Base-by-base conservation (phyloP, 1,139 yeast genomes). In the Candida albicans region DNA sequence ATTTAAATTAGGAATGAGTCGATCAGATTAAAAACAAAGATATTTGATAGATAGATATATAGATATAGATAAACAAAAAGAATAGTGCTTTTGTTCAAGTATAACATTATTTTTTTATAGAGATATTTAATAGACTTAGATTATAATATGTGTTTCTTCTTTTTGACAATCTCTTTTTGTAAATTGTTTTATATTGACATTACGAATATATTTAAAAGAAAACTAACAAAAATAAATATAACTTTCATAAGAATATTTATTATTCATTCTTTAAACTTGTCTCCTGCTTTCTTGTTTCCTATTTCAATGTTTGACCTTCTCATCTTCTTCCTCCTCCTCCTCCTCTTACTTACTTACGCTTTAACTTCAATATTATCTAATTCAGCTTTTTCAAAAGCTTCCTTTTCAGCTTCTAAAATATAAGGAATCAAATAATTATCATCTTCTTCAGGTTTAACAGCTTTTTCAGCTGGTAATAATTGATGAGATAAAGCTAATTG, bases 381-480 rank as follows among this genome's bases (percentile, higher is more conserved):
- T 64, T 86, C 95, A 52, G 78, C 82, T 73, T 86, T 88, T 76
- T 91, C 99, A 55, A 80, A 77, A 42, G 84, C 86, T 69, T 89
- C 97, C 62, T 89, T 90, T 74, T 91, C 98, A 51, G 95, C 95
- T 75, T 91, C 97, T 64, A 91, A 79, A 52, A 91, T 75, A 75
- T 87, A 87, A 57, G 97, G 98, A 51, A 87, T 70, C 63, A 93
- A 79, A 71, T 88, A 90, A 57, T 89, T 85, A 49, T 75, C 76
- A 72, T 93, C 99, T 59, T 91, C 91, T 63, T 83, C 88, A 32
- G 91, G 81, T 64, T 82, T 81, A 52, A 87, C 73, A 57, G 86
- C 87, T 70, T 93, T 85, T 62, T 78, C 78, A 55, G 82, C 76
- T 57, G 98, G 96, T 60, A 93, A 78, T 51, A 93, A 71, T 62